phyloP scores from a whole-genome alignment of 2,329 filamentous ascomycete species.

The Sporothrix mexicana region DNA sequence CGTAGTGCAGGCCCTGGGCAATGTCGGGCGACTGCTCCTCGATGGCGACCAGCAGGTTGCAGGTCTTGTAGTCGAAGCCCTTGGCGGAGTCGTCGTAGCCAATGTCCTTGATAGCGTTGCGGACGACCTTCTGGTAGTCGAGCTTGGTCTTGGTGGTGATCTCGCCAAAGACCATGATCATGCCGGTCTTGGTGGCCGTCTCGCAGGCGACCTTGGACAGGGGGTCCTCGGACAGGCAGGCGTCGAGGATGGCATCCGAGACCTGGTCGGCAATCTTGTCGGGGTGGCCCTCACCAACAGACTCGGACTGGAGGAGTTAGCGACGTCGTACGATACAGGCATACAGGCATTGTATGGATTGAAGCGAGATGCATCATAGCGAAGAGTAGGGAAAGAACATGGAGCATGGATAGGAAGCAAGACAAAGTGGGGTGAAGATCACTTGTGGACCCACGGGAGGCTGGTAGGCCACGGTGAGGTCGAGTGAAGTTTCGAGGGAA shows the following conservation, averaged over 20 bases:
- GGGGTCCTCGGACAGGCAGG: slow-evolving; percentile 91
- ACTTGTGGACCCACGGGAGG: background rate
- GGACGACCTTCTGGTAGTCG: slow-evolving; percentile 98
- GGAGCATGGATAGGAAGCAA: no score
- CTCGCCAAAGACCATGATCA: slow-evolving; percentile 99
- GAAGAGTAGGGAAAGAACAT: no score
- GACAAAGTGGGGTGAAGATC: background rate
- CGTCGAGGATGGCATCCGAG: slow-evolving; percentile 97
- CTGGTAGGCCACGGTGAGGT: background rate
- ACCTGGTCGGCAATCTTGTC: slow-evolving; percentile 99
- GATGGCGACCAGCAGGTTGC: slow-evolving; percentile 97
- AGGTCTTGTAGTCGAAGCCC: slow-evolving; percentile 99
- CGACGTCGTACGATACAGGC: background rate
- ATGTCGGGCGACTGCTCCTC: slow-evolving; percentile 99
- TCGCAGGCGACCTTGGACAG: slow-evolving; percentile 99
- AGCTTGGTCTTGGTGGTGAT: slow-evolving; percentile 95
- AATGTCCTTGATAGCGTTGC: slow-evolving; percentile 94
- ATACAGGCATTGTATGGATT: no score
- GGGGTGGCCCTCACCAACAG: slow-evolving; percentile 87
- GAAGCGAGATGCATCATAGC: background rate
- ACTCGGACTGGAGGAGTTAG: slow-evolving; percentile 69
- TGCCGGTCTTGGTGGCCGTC: slow-evolving; percentile 98
- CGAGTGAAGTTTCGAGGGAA: background rate
- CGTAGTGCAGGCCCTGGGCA: slow-evolving; percentile 97
- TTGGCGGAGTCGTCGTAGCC: slow-evolving; percentile 96